A percentile compares a stretch with the other conserved stretches of the same genome.
These are phyloP conservation scores for Davidsoniella virescens DNA, from an alignment of 2,329 filamentous ascomycete species.

Conservation along the genomic window DNA sequence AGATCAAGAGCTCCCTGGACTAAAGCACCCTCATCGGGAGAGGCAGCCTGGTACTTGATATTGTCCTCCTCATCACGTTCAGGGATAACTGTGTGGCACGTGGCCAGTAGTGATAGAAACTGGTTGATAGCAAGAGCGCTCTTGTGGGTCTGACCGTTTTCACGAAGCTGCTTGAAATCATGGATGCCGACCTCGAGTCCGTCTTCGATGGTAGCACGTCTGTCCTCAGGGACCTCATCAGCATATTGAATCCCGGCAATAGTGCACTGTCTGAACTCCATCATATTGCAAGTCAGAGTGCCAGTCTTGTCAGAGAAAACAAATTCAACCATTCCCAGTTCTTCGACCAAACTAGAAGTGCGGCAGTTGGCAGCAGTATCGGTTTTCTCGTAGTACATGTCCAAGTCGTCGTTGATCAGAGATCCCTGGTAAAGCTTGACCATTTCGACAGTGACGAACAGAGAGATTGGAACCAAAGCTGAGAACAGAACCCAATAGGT, in stretches of 20 bases:
- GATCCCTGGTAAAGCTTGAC: slow-evolving; percentile 98
- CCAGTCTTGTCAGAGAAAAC: slow-evolving; percentile 98
- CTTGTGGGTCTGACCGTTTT: slow-evolving; percentile 46
- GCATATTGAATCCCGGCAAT: slow-evolving; percentile 91
- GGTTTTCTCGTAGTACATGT: slow-evolving; percentile 93
- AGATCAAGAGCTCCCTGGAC: slow-evolving; percentile 77
- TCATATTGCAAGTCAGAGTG: slow-evolving; percentile 89
- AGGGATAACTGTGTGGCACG: slow-evolving; percentile 94
- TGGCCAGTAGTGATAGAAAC: slow-evolving; percentile 72
- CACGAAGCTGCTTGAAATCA: slow-evolving; percentile 59
- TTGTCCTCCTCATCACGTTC: slow-evolving; percentile 66
- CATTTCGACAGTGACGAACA: slow-evolving; percentile 93
- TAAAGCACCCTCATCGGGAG: slow-evolving; percentile 90
- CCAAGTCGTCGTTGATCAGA: slow-evolving; percentile 90
- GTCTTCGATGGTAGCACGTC: slow-evolving; percentile 66
- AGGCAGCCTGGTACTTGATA: slow-evolving; percentile 97
- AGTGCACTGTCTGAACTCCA: slow-evolving; percentile 94
- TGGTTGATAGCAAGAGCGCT: slow-evolving; percentile 47
- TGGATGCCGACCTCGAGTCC: slow-evolving; percentile 64
- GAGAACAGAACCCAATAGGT: slow-evolving; percentile 99
- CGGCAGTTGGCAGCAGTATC: slow-evolving; percentile 92
- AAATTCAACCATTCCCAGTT: slow-evolving; percentile 94
- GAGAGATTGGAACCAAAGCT: slow-evolving; percentile 86
- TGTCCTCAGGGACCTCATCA: slow-evolving; percentile 81
- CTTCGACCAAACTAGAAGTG: slow-evolving; percentile 91